These are phyloP conservation scores for Rhytidiadelphus loreus DNA, from an alignment of 225 moss, liverwort and hornwort genomes.

Conservation along the genomic window DNA sequence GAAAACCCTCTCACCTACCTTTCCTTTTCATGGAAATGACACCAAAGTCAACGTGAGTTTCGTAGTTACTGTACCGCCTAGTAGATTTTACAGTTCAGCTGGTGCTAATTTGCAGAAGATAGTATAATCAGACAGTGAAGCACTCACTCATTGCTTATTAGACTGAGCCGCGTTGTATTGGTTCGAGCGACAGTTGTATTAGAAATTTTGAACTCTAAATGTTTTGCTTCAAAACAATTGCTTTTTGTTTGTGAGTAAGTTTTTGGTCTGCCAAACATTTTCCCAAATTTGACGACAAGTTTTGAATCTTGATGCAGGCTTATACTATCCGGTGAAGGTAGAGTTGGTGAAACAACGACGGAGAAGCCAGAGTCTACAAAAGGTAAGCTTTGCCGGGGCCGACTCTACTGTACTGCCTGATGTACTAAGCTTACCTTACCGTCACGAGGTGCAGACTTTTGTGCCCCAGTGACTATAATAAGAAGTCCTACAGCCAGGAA, in stretches of 20 bases:
- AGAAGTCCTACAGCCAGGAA: not conserved
- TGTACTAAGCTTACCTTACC: not conserved
- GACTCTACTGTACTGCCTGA: too few relatives aligned
- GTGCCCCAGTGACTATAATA: not conserved
- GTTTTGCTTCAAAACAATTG: not conserved
- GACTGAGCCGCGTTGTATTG: not conserved
- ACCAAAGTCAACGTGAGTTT: not conserved
- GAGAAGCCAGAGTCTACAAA: not conserved
- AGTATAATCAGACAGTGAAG: not conserved
- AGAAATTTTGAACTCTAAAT: not conserved
- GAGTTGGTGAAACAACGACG: not conserved
- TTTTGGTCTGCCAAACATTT: too few relatives aligned
- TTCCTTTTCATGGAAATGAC: not conserved
- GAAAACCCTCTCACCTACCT: not conserved
- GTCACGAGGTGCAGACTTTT: not conserved
- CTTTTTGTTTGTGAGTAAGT: too few relatives aligned
- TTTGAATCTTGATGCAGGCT: too few relatives aligned
- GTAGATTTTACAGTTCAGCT: not conserved
- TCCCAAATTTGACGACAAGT: too few relatives aligned
- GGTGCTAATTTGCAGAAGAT: not conserved
- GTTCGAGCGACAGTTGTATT: not conserved
- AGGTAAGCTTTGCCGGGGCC: not conserved
- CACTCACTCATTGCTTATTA: not conserved
- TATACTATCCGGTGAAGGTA: not conserved
- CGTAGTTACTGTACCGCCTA: not conserved